Base-by-base conservation (phyloP, 2,329 filamentous ascomycete species). In the Dothiorella sarmentorum region DNA sequence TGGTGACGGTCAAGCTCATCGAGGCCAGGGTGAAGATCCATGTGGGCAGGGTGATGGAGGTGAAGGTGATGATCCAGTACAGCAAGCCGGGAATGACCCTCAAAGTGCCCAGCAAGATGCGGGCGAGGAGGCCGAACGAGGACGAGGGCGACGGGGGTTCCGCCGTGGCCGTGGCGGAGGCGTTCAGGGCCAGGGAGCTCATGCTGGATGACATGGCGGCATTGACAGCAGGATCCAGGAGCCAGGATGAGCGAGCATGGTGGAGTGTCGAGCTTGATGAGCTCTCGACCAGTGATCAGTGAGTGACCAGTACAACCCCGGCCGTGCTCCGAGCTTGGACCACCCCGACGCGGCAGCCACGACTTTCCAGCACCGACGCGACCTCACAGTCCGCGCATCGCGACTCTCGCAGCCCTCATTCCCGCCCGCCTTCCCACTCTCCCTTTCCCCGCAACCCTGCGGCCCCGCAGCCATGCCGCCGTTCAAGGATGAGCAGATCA, bases 1-100 rank as follows among this genome's bases (percentile, higher is more conserved):
- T 95, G 10, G 94, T 99, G 69, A 99, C 90, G 0, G 94, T 99
- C 78, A 96, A 79, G 73, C 90, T 97, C 63, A 91, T 93, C 5
- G 91, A 96, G 69, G 96, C 90, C 62, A 96, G 80, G 5, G 86
- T 89, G 72, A 96, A 99, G 17, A 97, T 83, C 74, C 94, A 85
- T 71, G 90, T 91, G 42, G 94, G 94, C 60, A 97, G 73, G 15
- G 90, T 95, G 65, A 97, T 91, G 24, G 93, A 96, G 17, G 87
- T 83, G 68, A 96, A 89, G 61, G 89, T 90, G 65, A 96, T 85
- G 57, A 86, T 75, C 86, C 89, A 96, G 76, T 94, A 95, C 56
- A 87, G 72, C 33, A 83, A 61, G 61, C 79, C 79, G 43, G 85
- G 85, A 53, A 87, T 72, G 58, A 83, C 76, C 62, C 78, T 76